Percentiles rank a stretch among this genome's conserved stretches.
phyloP scores from a whole-genome alignment of 179 eudicot species.

The Beta corolliflora region DNA sequence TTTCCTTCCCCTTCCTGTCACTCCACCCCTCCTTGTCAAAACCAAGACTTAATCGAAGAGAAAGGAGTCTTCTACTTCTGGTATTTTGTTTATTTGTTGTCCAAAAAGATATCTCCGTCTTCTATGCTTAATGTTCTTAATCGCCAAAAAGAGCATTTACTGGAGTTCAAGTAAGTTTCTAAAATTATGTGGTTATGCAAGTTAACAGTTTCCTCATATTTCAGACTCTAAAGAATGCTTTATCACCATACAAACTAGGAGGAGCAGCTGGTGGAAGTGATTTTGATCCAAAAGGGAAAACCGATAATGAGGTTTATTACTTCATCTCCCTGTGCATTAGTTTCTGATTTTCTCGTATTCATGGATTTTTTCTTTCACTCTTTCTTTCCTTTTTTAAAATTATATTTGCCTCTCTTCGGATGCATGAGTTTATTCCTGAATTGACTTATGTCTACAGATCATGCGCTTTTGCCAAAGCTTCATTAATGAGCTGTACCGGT shows the following conservation, averaged over 20 bases:
- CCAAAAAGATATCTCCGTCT: neutral
- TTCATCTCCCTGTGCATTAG: slow-evolving; percentile 11
- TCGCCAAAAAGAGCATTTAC: neutral
- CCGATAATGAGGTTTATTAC: slow-evolving; percentile 76
- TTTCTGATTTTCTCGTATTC: slow-evolving; percentile 4
- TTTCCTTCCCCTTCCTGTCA: neutral
- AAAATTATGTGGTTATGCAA: slow-evolving; percentile 17
- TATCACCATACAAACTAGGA: slow-evolving; percentile 94
- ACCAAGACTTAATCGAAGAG: neutral
- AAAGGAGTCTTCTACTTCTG: neutral
- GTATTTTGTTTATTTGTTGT: neutral
- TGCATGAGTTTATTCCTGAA: neutral
- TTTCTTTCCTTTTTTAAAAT: neutral
- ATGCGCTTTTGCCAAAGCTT: slow-evolving; percentile 99
- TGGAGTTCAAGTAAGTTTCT: slow-evolving; percentile 2
- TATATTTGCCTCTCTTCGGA: neutral
- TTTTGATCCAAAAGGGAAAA: slow-evolving; percentile 98
- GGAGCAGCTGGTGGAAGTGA: slow-evolving; percentile 99
- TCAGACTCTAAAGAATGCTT: slow-evolving; percentile 93
- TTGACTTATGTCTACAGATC: slow-evolving; percentile 46
- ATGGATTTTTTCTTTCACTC: neutral
- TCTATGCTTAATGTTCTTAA: neutral
- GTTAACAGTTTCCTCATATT: slow-evolving; percentile 18
- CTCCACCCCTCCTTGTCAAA: slow-evolving; percentile 2
- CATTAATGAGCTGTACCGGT: slow-evolving; percentile 86